Evolutionary conservation across 805 yeast species (phyloP), one percentile per base, ranked within the genome.

Genomic region (Kuraishia floccosa): DNA sequence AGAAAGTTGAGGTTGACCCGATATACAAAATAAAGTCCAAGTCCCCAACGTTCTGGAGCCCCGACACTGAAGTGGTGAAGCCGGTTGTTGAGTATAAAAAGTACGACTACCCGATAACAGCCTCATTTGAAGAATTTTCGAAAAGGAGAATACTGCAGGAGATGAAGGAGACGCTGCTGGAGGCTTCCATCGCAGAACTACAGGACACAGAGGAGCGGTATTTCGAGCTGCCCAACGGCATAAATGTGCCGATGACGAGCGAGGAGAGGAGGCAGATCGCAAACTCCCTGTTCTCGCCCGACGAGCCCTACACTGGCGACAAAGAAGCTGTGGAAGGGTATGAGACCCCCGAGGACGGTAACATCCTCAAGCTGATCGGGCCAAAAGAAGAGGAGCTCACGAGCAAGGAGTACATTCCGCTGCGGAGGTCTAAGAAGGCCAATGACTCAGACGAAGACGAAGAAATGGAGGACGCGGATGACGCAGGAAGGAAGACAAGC

Each of bases 151-250:
- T 77, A 5, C 54, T 68, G 33, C 76, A 76, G 35, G 91, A 82
- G 46, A 73, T 83, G 59, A 85, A 85, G 45, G 94, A 85, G 51
- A 61, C 80, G 2, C 40, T 76, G 33, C 48, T 79, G 28, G 76
- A 70, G 41, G 38, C 38, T n/a, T 35, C 41, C 25, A 34, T 47
- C 12, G 37, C 45, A 12, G 46, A 41, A 17, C 27, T 30, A 19
- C 31, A 39, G 22, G 46, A 43, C 21, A 51, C 47, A 23, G 47
- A 41, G 35, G 49, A 57, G 27, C 47, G 86, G 39, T 52, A 65
- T 18, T 78, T 77, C 46, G 94, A 85, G 54, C 58, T 83, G 11
- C 89, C 93, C 12, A 72, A 79, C 44, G 93, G 93, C 1, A 76
- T 78, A 40, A 63, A 70, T 18, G 48, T 80, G 12, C 72, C 73